Evolutionary conservation across 2,329 filamentous ascomycete genomes (phyloP).

Genomic region (Sarocladium strictum): DNA sequence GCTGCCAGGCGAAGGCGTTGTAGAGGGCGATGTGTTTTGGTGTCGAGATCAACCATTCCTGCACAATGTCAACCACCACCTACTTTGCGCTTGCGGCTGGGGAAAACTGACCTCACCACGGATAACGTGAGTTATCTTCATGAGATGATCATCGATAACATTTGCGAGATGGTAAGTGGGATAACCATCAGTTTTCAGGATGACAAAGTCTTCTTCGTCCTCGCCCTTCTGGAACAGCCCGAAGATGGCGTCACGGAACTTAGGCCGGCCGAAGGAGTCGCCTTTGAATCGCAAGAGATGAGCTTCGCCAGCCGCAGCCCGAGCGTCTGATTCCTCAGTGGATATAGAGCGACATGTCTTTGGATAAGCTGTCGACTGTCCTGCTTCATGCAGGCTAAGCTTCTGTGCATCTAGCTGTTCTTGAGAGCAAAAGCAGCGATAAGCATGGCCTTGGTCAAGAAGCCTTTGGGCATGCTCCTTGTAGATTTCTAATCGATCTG

Average conservation of each 20-base stretch:
- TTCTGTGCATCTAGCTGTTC: conserved; percentile 65
- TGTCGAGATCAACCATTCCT: conserved; percentile 93
- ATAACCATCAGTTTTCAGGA: conserved; percentile 85
- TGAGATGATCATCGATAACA: conserved; percentile 90
- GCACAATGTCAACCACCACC: not conserved
- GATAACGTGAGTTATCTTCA: conserved; percentile 94
- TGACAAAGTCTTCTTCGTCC: conserved; percentile 72
- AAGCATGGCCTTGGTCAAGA: conserved; percentile 67
- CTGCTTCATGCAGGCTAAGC: conserved; percentile 50
- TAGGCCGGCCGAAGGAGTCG: conserved; percentile 45
- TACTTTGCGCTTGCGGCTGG: conserved; percentile 21
- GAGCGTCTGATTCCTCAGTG: conserved; percentile 60
- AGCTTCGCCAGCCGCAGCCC: conserved; percentile 61
- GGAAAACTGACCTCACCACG: conserved; percentile 61
- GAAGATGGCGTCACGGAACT: conserved; percentile 75
- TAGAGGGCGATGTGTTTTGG: conserved; percentile 69
- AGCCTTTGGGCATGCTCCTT: conserved; percentile 63
- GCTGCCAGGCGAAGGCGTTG: conserved; percentile 66
- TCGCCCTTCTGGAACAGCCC: conserved; percentile 54
- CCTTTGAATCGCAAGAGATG: conserved; percentile 75
- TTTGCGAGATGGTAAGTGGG: conserved; percentile 98
- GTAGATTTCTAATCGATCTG: conserved; percentile 72
- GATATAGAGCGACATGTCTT: conserved; percentile 67
- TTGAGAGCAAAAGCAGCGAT: conserved; percentile 85
- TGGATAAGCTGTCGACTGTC: conserved; percentile 40